Conservation (phyloP, 495 filamentous ascomycete species). For the Aspergillus saccharolyticus region DNA sequence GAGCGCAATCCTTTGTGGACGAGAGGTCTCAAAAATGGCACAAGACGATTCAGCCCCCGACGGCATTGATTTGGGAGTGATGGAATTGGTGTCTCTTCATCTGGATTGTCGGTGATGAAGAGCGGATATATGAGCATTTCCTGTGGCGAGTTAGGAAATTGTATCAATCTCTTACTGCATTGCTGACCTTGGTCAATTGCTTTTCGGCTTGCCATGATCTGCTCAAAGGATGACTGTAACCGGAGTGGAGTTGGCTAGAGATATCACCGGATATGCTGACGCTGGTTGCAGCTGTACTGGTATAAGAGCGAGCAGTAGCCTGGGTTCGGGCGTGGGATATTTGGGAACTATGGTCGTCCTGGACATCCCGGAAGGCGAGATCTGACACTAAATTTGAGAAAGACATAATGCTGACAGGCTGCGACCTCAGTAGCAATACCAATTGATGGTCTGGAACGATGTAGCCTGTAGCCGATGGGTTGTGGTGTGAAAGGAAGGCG, state of each 20-base stretch:
- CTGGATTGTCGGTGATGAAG: constrained; percentile 89
- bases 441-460: constrained; percentile 5
- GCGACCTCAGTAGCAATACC: neutral
- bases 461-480: too few species aligned
- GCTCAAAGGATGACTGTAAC: constrained; percentile 87
- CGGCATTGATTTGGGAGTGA: constrained; percentile 86
- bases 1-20: constrained; percentile 83
- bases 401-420: constrained; percentile 55
- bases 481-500: too few species aligned
- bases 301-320: constrained; percentile 67
- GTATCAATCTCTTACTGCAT: neutral
- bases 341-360: constrained; percentile 57
- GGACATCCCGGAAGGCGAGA: constrained; percentile 64
- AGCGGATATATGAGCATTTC: constrained; percentile 98
- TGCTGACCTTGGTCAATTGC: constrained; percentile 85
- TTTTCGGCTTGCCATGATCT: constrained; percentile 93
- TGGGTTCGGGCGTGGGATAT: constrained; percentile 66
- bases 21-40: constrained; percentile 79
- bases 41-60: constrained; percentile 77
- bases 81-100: constrained; percentile 86
- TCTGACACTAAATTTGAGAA: constrained; percentile 89
- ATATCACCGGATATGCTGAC: constrained; percentile 91
- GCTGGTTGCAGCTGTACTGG: constrained; percentile 87
- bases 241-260: constrained; percentile 89
- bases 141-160: constrained; percentile 36